These are phyloP conservation scores for Nannochloropsis salina DNA, from an alignment of 108 stramenopile genomes.

Conservation along the genomic window DNA sequence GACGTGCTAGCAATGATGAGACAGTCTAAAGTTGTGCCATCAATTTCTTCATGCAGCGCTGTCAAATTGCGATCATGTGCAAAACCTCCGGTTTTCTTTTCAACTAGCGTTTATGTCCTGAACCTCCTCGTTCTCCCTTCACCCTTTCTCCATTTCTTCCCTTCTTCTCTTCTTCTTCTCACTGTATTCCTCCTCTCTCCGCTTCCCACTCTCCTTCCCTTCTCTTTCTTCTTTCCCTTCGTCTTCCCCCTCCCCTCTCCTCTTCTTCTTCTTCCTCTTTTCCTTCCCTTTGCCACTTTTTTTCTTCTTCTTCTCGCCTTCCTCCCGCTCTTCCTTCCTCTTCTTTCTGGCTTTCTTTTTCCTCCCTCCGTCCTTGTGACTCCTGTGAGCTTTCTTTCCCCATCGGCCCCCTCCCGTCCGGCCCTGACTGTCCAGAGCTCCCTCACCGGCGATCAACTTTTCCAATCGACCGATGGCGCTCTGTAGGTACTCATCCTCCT, in stretches of 20 bases:
- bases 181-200: neutral
- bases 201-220: neutral
- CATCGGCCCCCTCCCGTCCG: neutral
- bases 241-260: neutral
- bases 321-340: neutral
- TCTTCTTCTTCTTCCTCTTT: neutral
- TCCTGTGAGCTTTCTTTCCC: neutral
- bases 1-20: neutral
- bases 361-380: neutral
- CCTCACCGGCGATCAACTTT: neutral
- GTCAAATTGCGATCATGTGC: too few relatives aligned
- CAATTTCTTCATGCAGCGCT: neutral
- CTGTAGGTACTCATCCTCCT: neutral
- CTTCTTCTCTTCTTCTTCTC: neutral
- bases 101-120: neutral
- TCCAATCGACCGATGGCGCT: neutral
- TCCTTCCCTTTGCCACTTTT: neutral
- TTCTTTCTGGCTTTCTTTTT: neutral
- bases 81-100: too few relatives aligned
- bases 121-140: neutral
- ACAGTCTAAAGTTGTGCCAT: neutral
- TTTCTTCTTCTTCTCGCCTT: neutral
- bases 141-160: neutral
- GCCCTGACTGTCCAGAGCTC: too few relatives aligned
- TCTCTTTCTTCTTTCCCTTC: constrained; percentile 2